phyloP scores from a whole-genome alignment of 2,329 filamentous ascomycete species.

The Hirsutella minnesotensis region DNA sequence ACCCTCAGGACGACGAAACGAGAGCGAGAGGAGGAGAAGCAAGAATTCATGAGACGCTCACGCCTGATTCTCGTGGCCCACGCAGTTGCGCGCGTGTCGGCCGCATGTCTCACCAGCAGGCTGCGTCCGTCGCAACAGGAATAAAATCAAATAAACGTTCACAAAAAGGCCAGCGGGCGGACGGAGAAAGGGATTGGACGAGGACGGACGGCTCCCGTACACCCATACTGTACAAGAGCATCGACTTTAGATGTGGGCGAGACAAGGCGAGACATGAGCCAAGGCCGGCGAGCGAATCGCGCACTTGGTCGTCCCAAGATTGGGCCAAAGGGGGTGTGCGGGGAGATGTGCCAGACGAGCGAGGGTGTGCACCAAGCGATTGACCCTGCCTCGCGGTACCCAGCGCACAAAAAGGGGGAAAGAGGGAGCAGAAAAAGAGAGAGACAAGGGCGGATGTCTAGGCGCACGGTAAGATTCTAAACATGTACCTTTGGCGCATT shows the following conservation, averaged over 20 bases:
- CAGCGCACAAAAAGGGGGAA: neutral
- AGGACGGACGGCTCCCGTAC: neutral
- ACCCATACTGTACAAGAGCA: too few relatives aligned
- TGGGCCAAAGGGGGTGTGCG: too few relatives aligned
- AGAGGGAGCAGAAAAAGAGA: neutral
- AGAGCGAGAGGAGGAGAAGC: neutral
- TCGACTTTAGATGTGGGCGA: neutral
- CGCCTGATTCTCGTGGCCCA: neutral
- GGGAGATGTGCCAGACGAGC: too few relatives aligned
- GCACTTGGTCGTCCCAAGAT: too few relatives aligned
- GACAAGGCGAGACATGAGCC: neutral
- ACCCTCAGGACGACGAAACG: neutral
- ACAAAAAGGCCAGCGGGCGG: neutral
- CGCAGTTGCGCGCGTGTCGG: neutral
- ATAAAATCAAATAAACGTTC: neutral
- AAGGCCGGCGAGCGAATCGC: too few relatives aligned
- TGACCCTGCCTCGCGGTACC: too few relatives aligned
- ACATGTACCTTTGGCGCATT: too few relatives aligned
- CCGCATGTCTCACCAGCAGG: slow-evolving; percentile 8
- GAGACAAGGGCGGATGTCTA: too few relatives aligned
- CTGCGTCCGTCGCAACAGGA: slow-evolving; percentile 12
- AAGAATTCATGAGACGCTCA: neutral
- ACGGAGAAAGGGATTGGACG: neutral
- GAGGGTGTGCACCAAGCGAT: too few relatives aligned
- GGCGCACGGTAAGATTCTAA: too few relatives aligned